Percentiles rank a stretch among this genome's conserved stretches.
Conservation (phyloP, 169 alveolate genomes). For the Plasmodium vinckei region DNA sequence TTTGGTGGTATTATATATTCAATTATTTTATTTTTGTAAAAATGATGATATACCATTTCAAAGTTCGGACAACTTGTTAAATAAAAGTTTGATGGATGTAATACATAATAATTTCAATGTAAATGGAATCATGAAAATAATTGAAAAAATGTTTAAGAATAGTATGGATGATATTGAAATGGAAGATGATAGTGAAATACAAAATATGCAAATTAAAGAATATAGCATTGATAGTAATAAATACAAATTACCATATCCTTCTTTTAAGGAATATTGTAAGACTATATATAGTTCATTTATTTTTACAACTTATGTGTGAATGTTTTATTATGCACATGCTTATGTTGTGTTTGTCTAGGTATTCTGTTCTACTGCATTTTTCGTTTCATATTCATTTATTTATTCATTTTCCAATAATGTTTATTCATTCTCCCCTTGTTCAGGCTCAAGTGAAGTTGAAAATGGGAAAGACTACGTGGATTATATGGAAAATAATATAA, state of each 20-base stretch:
- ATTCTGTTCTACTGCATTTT: not conserved
- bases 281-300: not conserved
- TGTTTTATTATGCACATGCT: too few species aligned
- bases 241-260: conserved; percentile 28
- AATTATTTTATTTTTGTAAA: conserved; percentile 13
- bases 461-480: conserved; percentile 14
- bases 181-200: conserved; percentile 46
- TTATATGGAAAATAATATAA: conserved; percentile 17
- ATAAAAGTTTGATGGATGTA: conserved; percentile 44
- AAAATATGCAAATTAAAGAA: conserved; percentile 37
- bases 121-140: conserved; percentile 59
- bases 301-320: too few species aligned
- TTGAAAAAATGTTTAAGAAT: conserved; percentile 61
- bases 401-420: too few species aligned
- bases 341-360: too few species aligned
- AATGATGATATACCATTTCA: conserved; percentile 11
- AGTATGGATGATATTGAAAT: conserved; percentile 48
- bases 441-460: conserved; percentile 47
- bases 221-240: conserved; percentile 22
- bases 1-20: not conserved
- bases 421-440: not conserved
- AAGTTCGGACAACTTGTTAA: conserved; percentile 16
- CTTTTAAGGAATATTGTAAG: conserved; percentile 70
- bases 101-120: conserved; percentile 48
- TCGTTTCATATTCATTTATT: not conserved